Percentiles rank a stretch among this genome's conserved stretches.
These are phyloP conservation scores for Xylariales sp. DNA, from an alignment of 2,329 filamentous ascomycete species.

Conservation along the genomic window DNA sequence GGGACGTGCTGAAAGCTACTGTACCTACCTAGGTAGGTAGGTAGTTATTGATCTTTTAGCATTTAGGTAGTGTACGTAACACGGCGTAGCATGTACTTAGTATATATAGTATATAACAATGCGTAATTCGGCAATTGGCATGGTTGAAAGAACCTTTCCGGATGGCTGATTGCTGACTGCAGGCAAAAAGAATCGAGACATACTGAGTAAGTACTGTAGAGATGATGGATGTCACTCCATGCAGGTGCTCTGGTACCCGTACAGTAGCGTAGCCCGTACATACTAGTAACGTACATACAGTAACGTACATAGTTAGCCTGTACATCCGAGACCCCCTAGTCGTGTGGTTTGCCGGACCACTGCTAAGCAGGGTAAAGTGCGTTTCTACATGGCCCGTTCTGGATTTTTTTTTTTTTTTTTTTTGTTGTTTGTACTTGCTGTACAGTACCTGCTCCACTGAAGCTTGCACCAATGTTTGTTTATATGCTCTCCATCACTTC, in stretches of 20 bases:
- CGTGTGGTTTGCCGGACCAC: background rate
- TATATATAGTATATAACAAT: background rate
- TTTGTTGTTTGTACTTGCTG: background rate
- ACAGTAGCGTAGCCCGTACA: too few species aligned
- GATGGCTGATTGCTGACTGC: background rate
- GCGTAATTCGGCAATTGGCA: conserved; percentile 11
- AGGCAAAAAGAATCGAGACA: background rate
- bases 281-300: too few species aligned
- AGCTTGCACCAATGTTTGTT: too few species aligned
- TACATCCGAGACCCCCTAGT: conserved; percentile 5
- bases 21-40: too few species aligned
- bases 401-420: background rate
- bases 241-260: background rate
- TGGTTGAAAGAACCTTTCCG: conserved; percentile 6
- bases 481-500: too few species aligned
- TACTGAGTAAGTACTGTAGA: background rate
- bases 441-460: background rate
- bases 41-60: too few species aligned
- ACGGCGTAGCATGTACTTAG: too few species aligned
- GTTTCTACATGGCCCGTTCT: conserved; percentile 14
- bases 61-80: too few species aligned
- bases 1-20: too few species aligned
- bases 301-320: too few species aligned
- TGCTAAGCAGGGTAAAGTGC: conserved; percentile 14
- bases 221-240: conserved; percentile 2